These are phyloP conservation scores for Begonia peltatifolia DNA, from an alignment of 306 rosid species.

Conservation along the genomic window DNA sequence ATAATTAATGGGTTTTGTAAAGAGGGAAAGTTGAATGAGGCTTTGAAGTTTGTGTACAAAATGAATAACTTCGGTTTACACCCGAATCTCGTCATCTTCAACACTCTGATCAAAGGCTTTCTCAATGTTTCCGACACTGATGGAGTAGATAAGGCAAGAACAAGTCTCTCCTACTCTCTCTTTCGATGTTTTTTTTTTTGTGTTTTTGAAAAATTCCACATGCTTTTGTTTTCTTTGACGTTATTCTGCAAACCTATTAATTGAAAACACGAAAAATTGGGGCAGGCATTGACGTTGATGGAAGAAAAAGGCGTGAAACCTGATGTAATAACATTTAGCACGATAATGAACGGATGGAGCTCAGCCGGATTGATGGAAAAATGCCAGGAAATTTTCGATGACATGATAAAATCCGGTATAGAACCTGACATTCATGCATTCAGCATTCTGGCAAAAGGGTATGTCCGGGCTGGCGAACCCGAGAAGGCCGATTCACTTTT, in stretches of 20 bases:
- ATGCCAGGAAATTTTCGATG: conserved; percentile 67
- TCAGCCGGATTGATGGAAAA: conserved; percentile 75
- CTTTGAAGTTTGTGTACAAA: conserved; percentile 62
- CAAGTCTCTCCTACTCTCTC: neutral
- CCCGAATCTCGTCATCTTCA: conserved; percentile 73
- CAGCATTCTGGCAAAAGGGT: conserved; percentile 92
- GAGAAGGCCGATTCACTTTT: conserved; percentile 61
- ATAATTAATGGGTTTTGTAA: conserved; percentile 70
- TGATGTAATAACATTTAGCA: conserved; percentile 90
- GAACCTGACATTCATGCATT: conserved; percentile 81
- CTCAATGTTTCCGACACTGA: conserved; percentile 50
- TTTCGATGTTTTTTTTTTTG: neutral
- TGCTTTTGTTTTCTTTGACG: neutral
- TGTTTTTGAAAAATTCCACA: neutral
- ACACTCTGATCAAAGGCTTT: conserved; percentile 83
- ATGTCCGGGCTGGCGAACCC: conserved; percentile 66
- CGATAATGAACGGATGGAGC: conserved; percentile 93
- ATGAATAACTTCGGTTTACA: conserved; percentile 68
- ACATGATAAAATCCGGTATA: conserved; percentile 61
- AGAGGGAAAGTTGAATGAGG: conserved; percentile 73
- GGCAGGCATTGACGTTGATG: conserved; percentile 81
- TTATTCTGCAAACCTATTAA: no score
- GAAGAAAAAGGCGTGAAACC: conserved; percentile 83
- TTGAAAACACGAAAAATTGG: conserved; percentile 6
- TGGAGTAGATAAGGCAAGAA: conserved; percentile 62